A percentile compares a stretch with the other conserved stretches of the same genome.
These are phyloP conservation scores for Mycena pura DNA, from an alignment of 768 basidiomycete genomes.

Conservation along the genomic window DNA sequence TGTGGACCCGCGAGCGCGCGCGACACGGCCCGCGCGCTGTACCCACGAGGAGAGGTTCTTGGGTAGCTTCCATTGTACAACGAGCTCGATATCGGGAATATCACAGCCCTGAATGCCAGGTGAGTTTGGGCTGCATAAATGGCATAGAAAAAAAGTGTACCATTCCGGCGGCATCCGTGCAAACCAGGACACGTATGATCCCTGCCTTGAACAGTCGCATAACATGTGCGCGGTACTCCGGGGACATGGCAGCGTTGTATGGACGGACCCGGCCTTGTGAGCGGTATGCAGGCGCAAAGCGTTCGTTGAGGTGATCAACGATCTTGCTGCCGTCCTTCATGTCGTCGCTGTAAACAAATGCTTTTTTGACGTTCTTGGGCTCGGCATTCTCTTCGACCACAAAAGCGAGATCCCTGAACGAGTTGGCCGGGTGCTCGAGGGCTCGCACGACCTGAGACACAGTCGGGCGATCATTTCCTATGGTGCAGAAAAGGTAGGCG, in stretches of 20 bases:
- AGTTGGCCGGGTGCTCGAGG: slow-evolving; percentile 39
- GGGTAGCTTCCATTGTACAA: slow-evolving; percentile 46
- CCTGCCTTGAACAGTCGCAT: slow-evolving; percentile 36
- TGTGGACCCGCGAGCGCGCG: slow-evolving; percentile 20
- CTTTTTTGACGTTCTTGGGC: slow-evolving; percentile 31
- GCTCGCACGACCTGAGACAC: slow-evolving; percentile 42
- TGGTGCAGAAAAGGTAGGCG: slow-evolving; percentile 26
- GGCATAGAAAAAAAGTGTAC: slow-evolving; percentile 23
- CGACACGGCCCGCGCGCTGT: slow-evolving; percentile 42
- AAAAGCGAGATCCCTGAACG: slow-evolving; percentile 42
- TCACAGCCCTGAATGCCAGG: slow-evolving; percentile 36
- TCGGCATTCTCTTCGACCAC: slow-evolving; percentile 24
- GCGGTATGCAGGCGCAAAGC: slow-evolving; percentile 16
- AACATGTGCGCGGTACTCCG: slow-evolving; percentile 27
- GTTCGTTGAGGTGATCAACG: slow-evolving; percentile 30
- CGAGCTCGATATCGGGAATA: slow-evolving; percentile 42
- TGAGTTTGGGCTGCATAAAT: neutral
- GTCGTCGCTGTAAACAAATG: slow-evolving; percentile 40
- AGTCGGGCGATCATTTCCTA: slow-evolving; percentile 43
- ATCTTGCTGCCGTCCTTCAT: slow-evolving; percentile 33
- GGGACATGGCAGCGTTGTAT: slow-evolving; percentile 33
- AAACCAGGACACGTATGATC: slow-evolving; percentile 36
- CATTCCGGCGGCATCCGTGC: slow-evolving; percentile 47
- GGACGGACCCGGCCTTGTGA: slow-evolving; percentile 31
- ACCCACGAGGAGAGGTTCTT: slow-evolving; percentile 36